phyloP scores from a whole-genome alignment of 2,329 filamentous ascomycete genomes.

The Cladosporium cucumerinum region DNA sequence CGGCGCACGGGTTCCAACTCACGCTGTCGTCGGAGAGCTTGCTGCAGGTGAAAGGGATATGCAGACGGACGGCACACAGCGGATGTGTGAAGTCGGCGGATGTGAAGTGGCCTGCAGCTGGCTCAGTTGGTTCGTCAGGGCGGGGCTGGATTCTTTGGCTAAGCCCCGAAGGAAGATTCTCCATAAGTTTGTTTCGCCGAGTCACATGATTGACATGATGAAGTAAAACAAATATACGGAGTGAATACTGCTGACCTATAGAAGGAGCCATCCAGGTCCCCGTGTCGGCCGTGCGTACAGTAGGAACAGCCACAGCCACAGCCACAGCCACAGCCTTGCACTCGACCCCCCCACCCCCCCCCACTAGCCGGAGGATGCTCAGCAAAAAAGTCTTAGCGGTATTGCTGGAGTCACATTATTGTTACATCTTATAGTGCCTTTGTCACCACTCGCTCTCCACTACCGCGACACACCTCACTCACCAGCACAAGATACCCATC shows the following conservation, averaged over 20 bases:
- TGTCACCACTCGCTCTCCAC: not conserved
- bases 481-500: not conserved
- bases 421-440: too few relatives aligned
- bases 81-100: not conserved
- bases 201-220: not conserved
- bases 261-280: too few relatives aligned
- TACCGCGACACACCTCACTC: not conserved
- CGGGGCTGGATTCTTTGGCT: not conserved
- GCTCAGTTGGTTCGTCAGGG: not conserved
- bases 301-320: too few relatives aligned
- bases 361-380: not conserved
- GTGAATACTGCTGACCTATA: not conserved
- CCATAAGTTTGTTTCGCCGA: not conserved
- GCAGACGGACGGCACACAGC: not conserved
- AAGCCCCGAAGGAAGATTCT: not conserved
- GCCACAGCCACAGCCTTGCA: not conserved
- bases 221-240: not conserved
- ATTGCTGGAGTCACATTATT: not conserved
- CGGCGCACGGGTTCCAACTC: not conserved
- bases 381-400: not conserved
- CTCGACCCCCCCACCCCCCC: not conserved
- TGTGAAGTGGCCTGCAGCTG: not conserved
- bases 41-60: constrained; percentile 8
- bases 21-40: not conserved
- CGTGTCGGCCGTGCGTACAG: too few relatives aligned